A percentile compares a stretch with the other conserved stretches of the same genome.
Conservation (phyloP, 768 basidiomycete species). For the Tephrocybe sp. region DNA sequence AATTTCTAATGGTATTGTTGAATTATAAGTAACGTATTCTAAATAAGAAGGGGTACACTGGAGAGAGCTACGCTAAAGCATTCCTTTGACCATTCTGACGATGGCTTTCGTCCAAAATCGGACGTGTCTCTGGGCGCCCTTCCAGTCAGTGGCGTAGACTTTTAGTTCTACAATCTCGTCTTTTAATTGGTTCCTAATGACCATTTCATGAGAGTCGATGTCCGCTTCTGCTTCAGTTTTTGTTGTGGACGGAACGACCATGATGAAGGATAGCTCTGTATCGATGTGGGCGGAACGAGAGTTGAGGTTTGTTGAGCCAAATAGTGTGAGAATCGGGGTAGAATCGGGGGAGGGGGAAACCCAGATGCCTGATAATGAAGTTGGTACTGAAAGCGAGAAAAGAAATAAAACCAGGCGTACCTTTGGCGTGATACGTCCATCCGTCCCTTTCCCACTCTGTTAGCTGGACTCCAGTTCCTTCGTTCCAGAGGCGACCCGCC, state of each 20-base stretch:
- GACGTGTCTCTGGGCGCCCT: slow-evolving; percentile 56
- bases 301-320: slow-evolving; percentile 95
- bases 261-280: slow-evolving; percentile 87
- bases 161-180: slow-evolving; percentile 56
- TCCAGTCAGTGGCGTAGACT: slow-evolving; percentile 55
- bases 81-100: slow-evolving; percentile 64
- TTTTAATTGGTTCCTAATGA: slow-evolving; percentile 47
- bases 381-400: not conserved
- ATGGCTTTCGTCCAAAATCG: slow-evolving; percentile 64
- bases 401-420: slow-evolving; percentile 37
- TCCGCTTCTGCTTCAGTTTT: not conserved
- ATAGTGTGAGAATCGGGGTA: slow-evolving; percentile 72
- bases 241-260: slow-evolving; percentile 60
- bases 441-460: slow-evolving; percentile 85
- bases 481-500: slow-evolving; percentile 44
- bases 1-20: too few relatives aligned
- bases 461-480: slow-evolving; percentile 59
- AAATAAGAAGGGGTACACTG: too few relatives aligned
- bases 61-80: slow-evolving; percentile 46
- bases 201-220: not conserved
- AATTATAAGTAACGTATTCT: too few relatives aligned
- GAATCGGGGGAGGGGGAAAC: slow-evolving; percentile 56
- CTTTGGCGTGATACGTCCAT: slow-evolving; percentile 99
- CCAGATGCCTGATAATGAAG: slow-evolving; percentile 69
- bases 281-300: slow-evolving; percentile 89